Base-by-base conservation (phyloP, 1,139 yeast genomes). In the Chernovozyma sophiae-reginae region DNA sequence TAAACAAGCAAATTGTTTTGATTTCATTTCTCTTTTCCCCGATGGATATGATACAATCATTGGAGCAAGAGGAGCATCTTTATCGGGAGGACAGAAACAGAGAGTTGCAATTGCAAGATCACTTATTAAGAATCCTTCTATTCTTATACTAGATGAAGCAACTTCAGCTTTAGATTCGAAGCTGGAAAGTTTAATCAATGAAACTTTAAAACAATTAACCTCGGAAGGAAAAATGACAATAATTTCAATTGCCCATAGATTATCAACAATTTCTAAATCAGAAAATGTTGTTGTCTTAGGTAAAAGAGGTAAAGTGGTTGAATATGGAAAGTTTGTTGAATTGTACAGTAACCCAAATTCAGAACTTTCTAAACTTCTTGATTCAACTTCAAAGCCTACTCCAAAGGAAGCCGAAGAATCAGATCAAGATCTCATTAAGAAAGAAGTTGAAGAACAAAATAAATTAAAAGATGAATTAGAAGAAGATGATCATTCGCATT, bases 1-100 rank as follows among this genome's bases (percentile, higher is more conserved):
- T 34, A 61, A 64, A 37, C 74, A 74, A 46, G 79, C 80, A 33
- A 74, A 74, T 47, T 74, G 80, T 45, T 85, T 79, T 51, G 74
- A 66, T 30, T 75, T 75, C 47, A 72, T 75, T 17, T 47, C 51
- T 34, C 47, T 60, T 3, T 73, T 75, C 57, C 77, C 80, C 0
- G 79, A 74, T 37, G 72, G 73, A 14, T 72, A 73, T 42, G 77
- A 74, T 35, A 75, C 81, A 0, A 60, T 74, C 10, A 72, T 74
- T 43, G 80, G 80, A 2, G 52, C 76, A 3, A 64, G 78, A 38
- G 84, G 85, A 1, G 77, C 82, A 0, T 70, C 79, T 24, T 60
- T 79, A 33, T 75, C 81, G 6, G 96, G 96, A 27, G 97, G 97
- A 4, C 96, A 87, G 55, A 86, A 86, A 56, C 97, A 87, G 61